Conservation (phyloP, 1,139 yeast species). For the Suhomyces taliae region DNA sequence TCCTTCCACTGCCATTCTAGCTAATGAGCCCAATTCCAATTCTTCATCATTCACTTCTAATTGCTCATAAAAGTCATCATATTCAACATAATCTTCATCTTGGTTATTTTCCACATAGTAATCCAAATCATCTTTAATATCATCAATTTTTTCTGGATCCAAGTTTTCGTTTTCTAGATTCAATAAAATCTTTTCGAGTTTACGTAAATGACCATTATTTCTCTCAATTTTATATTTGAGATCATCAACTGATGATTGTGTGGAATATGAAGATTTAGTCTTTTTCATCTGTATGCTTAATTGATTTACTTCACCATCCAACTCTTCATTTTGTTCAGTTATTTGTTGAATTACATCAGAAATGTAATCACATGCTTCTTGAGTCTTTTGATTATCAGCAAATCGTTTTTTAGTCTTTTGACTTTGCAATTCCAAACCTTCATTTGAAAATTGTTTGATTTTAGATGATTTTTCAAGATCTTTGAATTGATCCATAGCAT, state of each 20-base stretch:
- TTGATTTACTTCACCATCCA: constrained; percentile 75
- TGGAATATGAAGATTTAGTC: constrained; percentile 46
- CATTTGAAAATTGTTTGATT: constrained; percentile 93
- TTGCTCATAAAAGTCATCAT: constrained; percentile 89
- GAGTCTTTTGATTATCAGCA: constrained; percentile 65
- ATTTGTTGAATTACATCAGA: constrained; percentile 78
- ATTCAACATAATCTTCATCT: constrained; percentile 95
- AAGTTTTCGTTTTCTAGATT: constrained; percentile 80
- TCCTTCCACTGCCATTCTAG: constrained; percentile 38
- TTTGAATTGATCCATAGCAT: constrained; percentile 95
- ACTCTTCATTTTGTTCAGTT: constrained; percentile 74
- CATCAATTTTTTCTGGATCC: constrained; percentile 78
- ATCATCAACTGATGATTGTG: constrained; percentile 58
- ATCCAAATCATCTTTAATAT: constrained; percentile 84
- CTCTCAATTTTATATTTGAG: constrained; percentile 67
- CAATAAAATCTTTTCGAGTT: constrained; percentile 75
- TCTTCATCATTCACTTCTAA: constrained; percentile 60
- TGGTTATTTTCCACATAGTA: constrained; percentile 94
- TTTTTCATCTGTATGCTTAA: constrained; percentile 46
- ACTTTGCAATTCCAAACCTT: constrained; percentile 75
- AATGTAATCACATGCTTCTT: constrained; percentile 71
- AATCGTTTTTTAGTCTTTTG: constrained; percentile 36
- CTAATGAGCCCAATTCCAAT: constrained; percentile 50
- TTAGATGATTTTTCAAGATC: constrained; percentile 93
- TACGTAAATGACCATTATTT: constrained; percentile 75